phyloP scores from a whole-genome alignment of 352 stramenopile species.

The Globisporangium nunn region DNA sequence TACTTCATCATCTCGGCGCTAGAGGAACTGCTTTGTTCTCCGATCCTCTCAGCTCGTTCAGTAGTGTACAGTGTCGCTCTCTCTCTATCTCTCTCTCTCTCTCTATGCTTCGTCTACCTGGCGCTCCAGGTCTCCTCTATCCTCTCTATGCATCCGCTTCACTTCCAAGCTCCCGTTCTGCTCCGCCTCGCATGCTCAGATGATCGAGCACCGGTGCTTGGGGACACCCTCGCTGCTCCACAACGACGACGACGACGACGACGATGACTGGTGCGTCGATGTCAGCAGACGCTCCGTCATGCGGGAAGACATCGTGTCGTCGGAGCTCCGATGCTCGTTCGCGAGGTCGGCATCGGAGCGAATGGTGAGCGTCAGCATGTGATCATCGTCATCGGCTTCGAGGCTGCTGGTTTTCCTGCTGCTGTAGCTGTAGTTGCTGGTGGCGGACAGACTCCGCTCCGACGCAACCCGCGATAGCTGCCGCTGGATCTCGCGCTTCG shows the following conservation, averaged over 20 bases:
- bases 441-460: conserved; percentile 40
- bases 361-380: neutral
- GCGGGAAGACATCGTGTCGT: neutral
- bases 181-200: neutral
- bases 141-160: neutral
- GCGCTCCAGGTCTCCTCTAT: no score
- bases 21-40: no score
- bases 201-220: conserved; percentile 1
- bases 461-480: conserved; percentile 27
- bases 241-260: neutral
- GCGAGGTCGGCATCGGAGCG: neutral
- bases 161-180: no score
- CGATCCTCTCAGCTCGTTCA: no score
- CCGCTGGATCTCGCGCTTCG: conserved; percentile 30
- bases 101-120: no score
- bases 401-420: neutral
- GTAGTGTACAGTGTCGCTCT: no score
- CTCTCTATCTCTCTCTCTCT: no score
- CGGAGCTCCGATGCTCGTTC: neutral
- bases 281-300: neutral
- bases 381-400: neutral
- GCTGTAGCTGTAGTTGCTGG: conserved; percentile 23
- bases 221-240: neutral
- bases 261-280: neutral
- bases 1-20: no score